Conservation (phyloP, 2,329 filamentous ascomycete species). For the Ascochyta clinopodiicola region DNA sequence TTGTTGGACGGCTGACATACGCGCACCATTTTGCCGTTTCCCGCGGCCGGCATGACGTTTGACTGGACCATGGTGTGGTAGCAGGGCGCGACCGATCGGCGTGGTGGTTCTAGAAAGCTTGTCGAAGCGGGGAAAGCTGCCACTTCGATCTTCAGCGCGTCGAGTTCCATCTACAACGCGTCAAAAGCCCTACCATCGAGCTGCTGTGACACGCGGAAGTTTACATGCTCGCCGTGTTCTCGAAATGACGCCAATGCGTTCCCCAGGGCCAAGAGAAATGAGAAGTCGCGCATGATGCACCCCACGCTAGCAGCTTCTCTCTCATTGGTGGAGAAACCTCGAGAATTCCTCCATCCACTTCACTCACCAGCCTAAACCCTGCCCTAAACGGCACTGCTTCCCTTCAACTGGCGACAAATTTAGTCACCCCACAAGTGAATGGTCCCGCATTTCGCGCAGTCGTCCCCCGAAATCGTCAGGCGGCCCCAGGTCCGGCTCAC, state of each 20-base stretch:
- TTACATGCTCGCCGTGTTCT: slow-evolving; percentile 9
- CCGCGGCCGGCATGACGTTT: slow-evolving; percentile 33
- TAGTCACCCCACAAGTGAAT: slow-evolving; percentile 46
- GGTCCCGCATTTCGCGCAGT: slow-evolving; percentile 44
- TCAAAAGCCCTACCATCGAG: slow-evolving; percentile 1
- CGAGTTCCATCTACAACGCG: background rate
- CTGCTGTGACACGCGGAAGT: slow-evolving; percentile 11
- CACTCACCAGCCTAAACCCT: slow-evolving; percentile 33
- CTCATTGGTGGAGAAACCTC: slow-evolving; percentile 42
- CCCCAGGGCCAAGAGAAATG: slow-evolving; percentile 42
- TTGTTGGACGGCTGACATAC: slow-evolving; percentile 19
- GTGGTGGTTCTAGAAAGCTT: background rate
- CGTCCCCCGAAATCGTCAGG: slow-evolving; percentile 37
- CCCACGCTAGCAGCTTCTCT: slow-evolving; percentile 31
- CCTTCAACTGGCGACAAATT: slow-evolving; percentile 33
- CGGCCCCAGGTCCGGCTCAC: slow-evolving; percentile 34
- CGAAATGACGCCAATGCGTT: slow-evolving; percentile 26
- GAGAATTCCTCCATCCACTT: slow-evolving; percentile 27
- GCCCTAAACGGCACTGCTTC: slow-evolving; percentile 25
- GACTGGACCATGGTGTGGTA: slow-evolving; percentile 9
- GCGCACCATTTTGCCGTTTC: slow-evolving; percentile 35
- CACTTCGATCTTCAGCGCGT: slow-evolving; percentile 5
- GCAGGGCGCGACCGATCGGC: background rate
- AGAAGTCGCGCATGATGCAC: slow-evolving; percentile 23
- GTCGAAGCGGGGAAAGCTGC: slow-evolving; percentile 8